Conservation (phyloP, 2,329 filamentous ascomycete species). For the Penicillium sp. region DNA sequence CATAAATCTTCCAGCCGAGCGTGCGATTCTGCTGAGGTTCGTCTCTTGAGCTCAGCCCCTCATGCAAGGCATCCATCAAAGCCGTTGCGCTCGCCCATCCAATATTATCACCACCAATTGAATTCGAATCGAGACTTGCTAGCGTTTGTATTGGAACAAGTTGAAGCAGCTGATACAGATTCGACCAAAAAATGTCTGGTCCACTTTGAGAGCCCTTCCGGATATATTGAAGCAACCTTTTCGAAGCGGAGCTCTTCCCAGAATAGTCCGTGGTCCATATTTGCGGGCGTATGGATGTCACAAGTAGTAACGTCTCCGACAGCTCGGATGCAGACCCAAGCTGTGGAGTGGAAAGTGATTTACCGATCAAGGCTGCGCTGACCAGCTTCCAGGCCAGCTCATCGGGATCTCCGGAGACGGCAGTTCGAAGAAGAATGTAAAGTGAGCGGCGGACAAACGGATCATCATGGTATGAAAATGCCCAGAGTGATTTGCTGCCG, state of each 20-base stretch:
- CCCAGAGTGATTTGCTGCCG: slow-evolving; percentile 65
- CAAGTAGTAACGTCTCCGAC: slow-evolving; percentile 65
- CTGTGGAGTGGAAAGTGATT: slow-evolving; percentile 75
- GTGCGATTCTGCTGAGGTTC: slow-evolving; percentile 72
- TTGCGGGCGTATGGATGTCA: slow-evolving; percentile 69
- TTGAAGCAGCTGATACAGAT: slow-evolving; percentile 65
- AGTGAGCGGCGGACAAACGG: slow-evolving; percentile 61
- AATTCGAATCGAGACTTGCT: slow-evolving; percentile 31
- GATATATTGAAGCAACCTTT: slow-evolving; percentile 72
- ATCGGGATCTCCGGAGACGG: slow-evolving; percentile 53
- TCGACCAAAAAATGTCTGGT: slow-evolving; percentile 72
- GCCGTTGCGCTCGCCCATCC: slow-evolving; percentile 59
- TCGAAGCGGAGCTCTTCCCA: slow-evolving; percentile 61
- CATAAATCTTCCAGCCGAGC: slow-evolving; percentile 76
- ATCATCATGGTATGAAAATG: slow-evolving; percentile 61
- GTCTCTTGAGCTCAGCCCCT: slow-evolving; percentile 73
- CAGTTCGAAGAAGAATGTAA: slow-evolving; percentile 61
- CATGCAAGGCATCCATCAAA: slow-evolving; percentile 70
- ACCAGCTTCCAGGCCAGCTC: slow-evolving; percentile 67
- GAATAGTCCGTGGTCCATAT: slow-evolving; percentile 74
- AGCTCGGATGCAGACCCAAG: slow-evolving; percentile 74
- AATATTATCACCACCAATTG: slow-evolving; percentile 27
- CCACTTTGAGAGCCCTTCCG: slow-evolving; percentile 85
- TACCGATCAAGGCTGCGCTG: slow-evolving; percentile 72
- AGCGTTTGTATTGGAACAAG: slow-evolving; percentile 58